Evolutionary conservation across 345 rosid genomes (phyloP), one percentile per base, ranked within the genome.

Genomic region (Passiflora organensis): DNA sequence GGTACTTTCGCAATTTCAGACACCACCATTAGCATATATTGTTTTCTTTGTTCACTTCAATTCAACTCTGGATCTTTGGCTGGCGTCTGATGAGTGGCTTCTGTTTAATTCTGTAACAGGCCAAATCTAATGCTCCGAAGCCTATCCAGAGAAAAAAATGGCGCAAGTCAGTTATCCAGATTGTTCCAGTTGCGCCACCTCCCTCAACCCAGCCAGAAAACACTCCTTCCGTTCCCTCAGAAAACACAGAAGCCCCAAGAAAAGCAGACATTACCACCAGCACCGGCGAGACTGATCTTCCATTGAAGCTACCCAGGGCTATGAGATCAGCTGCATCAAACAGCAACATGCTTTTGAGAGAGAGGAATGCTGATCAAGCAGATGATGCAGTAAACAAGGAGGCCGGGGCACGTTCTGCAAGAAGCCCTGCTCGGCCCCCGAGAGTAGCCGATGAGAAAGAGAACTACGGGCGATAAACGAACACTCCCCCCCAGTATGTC

Each of bases 71-170:
- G n/a, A n/a, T n/a, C n/a, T n/a, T n/a, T n/a, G n/a, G n/a, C n/a
- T n/a, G n/a, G n/a, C n/a, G n/a, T n/a, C n/a, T n/a, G n/a, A n/a
- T n/a, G n/a, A n/a, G n/a, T n/a, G n/a, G n/a, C n/a, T n/a, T n/a
- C n/a, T n/a, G n/a, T n/a, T n/a, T 12, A 21, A 25, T 13, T 47
- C 32, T 37, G 6, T 15, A 24, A 41, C 89, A 93, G 97, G 88
- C 60, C 15, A 84, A 80, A 65, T 66, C 95, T 0, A 81, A 84
- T 39, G 87, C 67, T 47, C 76, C 86, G 51, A 89, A 67, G 75
- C 86, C 85, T 53, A 71, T 36, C 15, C 84, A 63, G 74, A 82
- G 95, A 69, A 93, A 86, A 82, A 83, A 86, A 72, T 83, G 95
- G 95, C 69, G 78, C 50, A 83, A 79, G 69, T 68, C 79, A 5